These are phyloP conservation scores for Saccharomyces kudriavzevii DNA, from an alignment of 805 yeast species.

Conservation along the genomic window DNA sequence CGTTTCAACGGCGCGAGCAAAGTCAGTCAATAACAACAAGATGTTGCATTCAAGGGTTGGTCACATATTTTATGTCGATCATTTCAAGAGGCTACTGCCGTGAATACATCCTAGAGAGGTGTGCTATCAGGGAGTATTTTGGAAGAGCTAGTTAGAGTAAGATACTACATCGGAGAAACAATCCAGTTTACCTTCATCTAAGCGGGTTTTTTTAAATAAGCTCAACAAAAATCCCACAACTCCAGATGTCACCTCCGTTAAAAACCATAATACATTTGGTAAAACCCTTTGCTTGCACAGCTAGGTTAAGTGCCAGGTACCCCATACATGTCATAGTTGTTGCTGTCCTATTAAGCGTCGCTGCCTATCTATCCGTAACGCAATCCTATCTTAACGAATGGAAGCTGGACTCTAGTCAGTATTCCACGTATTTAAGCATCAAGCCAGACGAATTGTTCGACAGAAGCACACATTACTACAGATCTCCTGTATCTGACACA, in stretches of 20 bases:
- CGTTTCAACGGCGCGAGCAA: not conserved
- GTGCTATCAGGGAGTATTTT: not conserved
- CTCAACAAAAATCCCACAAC: not conserved
- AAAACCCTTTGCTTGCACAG: slow-evolving; percentile 38
- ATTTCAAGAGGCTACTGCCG: not conserved
- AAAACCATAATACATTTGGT: slow-evolving; percentile 20
- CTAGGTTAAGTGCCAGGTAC: slow-evolving; percentile 55
- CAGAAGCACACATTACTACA: slow-evolving; percentile 24
- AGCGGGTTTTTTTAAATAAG: not conserved
- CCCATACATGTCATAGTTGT: slow-evolving; percentile 84
- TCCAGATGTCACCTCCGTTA: not conserved
- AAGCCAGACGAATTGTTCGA: slow-evolving; percentile 15
- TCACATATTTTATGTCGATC: not conserved
- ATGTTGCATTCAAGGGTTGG: not conserved
- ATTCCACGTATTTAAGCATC: slow-evolving; percentile 4
- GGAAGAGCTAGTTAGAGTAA: not conserved
- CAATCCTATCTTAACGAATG: slow-evolving; percentile 49
- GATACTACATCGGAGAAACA: not conserved
- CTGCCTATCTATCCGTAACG: slow-evolving; percentile 68
- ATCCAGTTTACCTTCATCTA: not conserved
- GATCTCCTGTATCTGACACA: slow-evolving; percentile 10
- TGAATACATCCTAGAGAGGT: not conserved
- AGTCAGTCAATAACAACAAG: not conserved
- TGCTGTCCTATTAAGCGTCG: slow-evolving; percentile 66
- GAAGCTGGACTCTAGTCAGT: slow-evolving; percentile 24